phyloP scores from a whole-genome alignment of 2,329 filamentous ascomycete species.

The Tolypocladium cylindrosporum region DNA sequence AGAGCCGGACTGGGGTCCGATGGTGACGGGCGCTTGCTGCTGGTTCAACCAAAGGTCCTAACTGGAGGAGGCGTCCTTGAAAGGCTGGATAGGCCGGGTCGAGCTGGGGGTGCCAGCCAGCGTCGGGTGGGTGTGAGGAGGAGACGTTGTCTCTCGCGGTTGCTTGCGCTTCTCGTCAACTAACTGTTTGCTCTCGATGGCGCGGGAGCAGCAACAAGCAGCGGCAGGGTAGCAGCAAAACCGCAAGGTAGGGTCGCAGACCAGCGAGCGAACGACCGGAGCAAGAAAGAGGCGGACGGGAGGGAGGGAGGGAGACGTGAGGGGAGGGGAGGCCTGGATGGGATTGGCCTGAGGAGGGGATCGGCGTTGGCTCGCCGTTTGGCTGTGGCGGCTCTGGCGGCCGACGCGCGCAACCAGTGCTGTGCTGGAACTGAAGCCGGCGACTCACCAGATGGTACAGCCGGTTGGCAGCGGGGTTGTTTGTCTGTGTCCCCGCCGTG shows the following conservation, averaged over 20 bases:
- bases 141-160: not conserved
- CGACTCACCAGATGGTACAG: not conserved
- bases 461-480: not conserved
- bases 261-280: not conserved
- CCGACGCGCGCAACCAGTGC: not conserved
- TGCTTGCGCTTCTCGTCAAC: not conserved
- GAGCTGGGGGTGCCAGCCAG: not conserved
- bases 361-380: not conserved
- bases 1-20: conserved; percentile 6
- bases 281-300: not conserved
- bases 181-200: not conserved
- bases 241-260: not conserved
- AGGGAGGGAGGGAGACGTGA: not conserved
- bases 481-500: not conserved
- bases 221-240: not conserved
- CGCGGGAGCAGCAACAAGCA: not conserved
- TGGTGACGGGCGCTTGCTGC: conserved; percentile 10
- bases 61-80: not conserved
- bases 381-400: not conserved
- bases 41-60: not conserved
- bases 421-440: not conserved
- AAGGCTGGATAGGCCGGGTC: not conserved
- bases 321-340: not conserved
- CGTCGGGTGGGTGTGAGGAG: not conserved
- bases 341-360: not conserved